These are phyloP conservation scores for Eucalyptus sp. DNA, from an alignment of 345 rosid genomes.

Conservation along the genomic window DNA sequence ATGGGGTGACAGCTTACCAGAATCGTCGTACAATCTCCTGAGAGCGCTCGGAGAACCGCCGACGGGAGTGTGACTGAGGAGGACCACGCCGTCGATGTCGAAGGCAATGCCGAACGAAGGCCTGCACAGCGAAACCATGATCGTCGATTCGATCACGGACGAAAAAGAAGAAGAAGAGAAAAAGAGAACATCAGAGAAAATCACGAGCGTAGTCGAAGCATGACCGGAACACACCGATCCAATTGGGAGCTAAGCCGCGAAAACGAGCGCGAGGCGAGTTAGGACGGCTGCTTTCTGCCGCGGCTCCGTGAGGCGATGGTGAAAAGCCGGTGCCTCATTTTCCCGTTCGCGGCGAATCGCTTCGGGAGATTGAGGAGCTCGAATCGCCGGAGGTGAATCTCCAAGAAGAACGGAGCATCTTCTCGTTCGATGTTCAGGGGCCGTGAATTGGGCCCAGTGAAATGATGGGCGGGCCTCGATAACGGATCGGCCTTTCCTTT, in stretches of 20 bases:
- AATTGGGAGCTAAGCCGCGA: constrained; percentile 5
- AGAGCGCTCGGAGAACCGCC: constrained; percentile 66
- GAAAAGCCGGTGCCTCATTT: neutral
- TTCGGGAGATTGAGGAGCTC: neutral
- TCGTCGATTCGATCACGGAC: neutral
- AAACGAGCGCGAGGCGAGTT: constrained; percentile 15
- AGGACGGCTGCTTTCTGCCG: neutral
- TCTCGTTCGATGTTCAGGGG: no score
- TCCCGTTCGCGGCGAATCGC: neutral
- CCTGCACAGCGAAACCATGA: constrained; percentile 4
- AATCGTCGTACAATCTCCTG: constrained; percentile 35
- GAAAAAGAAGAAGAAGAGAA: neutral
- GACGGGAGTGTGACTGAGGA: constrained; percentile 56
- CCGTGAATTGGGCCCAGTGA: no score
- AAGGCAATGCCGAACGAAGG: constrained; percentile 69
- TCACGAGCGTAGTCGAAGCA: neutral
- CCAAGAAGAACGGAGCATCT: neutral
- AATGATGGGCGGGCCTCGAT: no score
- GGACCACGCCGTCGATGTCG: constrained; percentile 83
- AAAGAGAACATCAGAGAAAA: neutral
- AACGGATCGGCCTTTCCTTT: no score
- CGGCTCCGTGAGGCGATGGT: neutral
- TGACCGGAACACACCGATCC: constrained; percentile 6
- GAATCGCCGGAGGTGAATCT: neutral
- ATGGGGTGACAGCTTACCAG: constrained; percentile 18